phyloP scores from a whole-genome alignment of 2,329 filamentous ascomycete genomes.

The Penicillium thymicola region DNA sequence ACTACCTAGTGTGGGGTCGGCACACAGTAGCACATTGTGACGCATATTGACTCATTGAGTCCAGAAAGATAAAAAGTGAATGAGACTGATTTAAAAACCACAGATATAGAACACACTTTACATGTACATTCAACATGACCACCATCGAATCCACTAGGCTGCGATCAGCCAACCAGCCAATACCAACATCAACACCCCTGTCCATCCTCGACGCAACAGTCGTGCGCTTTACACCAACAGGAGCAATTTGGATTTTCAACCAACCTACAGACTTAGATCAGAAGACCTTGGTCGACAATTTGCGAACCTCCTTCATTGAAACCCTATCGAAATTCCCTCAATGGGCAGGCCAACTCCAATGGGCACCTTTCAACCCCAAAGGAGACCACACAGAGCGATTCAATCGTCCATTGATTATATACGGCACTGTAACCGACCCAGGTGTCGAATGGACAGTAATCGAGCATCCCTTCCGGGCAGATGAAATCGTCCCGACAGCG shows the following conservation, averaged over 20 bases:
- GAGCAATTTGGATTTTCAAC: slow-evolving; percentile 7
- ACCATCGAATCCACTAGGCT: slow-evolving; percentile 1
- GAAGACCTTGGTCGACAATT: neutral
- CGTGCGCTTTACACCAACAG: slow-evolving; percentile 8
- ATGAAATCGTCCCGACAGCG: slow-evolving; percentile 2
- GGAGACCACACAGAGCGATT: slow-evolving; percentile 8
- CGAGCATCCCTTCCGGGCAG: neutral
- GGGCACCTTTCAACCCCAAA: slow-evolving; percentile 2
- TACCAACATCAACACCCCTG: slow-evolving; percentile 2
- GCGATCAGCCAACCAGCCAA: neutral
- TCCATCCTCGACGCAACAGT: slow-evolving; percentile 15
- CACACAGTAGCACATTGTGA: neutral
- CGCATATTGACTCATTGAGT: neutral
- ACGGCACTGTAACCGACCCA: slow-evolving; percentile 1
- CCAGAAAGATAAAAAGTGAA: neutral
- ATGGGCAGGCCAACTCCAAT: slow-evolving; percentile 15
- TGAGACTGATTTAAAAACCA: neutral
- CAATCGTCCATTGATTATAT: slow-evolving; percentile 8
- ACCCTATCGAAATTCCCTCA: slow-evolving; percentile 9
- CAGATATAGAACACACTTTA: neutral
- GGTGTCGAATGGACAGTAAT: slow-evolving; percentile 10
- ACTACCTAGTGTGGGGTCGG: neutral
- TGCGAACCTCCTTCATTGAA: slow-evolving; percentile 1
- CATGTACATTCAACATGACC: neutral
- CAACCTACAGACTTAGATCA: neutral